A percentile compares a stretch with the other conserved stretches of the same genome.
phyloP scores from a whole-genome alignment of 192 early-diverging fungal genomes.

The Jimgerdemannia lactiflua region DNA sequence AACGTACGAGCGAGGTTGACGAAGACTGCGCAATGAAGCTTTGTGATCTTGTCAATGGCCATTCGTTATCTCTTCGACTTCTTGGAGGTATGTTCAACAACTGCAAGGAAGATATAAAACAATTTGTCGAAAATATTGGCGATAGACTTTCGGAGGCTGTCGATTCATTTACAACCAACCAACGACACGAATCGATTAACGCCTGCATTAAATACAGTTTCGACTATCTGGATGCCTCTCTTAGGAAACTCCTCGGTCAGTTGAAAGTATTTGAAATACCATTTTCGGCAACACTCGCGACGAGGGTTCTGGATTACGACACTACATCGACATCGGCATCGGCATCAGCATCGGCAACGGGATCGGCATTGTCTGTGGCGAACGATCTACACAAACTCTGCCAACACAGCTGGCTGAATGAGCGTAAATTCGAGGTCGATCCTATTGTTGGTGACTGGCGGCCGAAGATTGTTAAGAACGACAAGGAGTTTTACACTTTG shows the following conservation, averaged over 20 bases:
- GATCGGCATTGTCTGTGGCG: neutral
- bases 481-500: neutral
- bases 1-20: neutral
- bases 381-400: neutral
- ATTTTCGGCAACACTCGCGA: neutral
- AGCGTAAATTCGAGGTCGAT: neutral
- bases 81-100: neutral
- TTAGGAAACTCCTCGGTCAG: neutral
- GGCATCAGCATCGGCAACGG: neutral
- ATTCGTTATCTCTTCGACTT: neutral
- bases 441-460: neutral
- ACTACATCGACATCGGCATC: neutral
- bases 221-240: neutral
- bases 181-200: neutral
- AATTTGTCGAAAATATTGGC: neutral
- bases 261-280: neutral
- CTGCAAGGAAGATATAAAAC: neutral
- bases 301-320: neutral
- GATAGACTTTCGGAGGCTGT: neutral
- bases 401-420: neutral
- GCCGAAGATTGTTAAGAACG: neutral
- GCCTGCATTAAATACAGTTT: neutral
- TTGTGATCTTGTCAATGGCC: neutral
- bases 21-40: neutral
- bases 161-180: neutral